phyloP scores from a whole-genome alignment of 805 yeast species.

The Wickerhamiella dianesei region DNA sequence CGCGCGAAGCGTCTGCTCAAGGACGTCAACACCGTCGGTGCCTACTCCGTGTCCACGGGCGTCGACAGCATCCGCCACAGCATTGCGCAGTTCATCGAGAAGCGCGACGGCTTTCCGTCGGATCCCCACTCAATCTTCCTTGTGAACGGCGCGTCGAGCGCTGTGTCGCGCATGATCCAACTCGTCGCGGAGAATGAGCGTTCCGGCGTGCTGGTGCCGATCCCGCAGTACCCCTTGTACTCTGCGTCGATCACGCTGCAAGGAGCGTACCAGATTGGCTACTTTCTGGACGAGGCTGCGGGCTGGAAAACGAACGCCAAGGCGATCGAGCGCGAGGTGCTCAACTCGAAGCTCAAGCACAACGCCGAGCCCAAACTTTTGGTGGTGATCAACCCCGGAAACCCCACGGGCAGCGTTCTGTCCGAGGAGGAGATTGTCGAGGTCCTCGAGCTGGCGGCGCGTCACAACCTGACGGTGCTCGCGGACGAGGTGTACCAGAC shows the following conservation, averaged over 20 bases:
- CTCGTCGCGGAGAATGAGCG: constrained; percentile 51
- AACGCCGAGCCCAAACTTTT: constrained; percentile 61
- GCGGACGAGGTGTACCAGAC: constrained; percentile 99
- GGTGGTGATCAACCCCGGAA: constrained; percentile 95
- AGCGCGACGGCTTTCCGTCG: constrained; percentile 65
- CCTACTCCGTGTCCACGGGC: constrained; percentile 92
- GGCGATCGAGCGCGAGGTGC: constrained; percentile 44
- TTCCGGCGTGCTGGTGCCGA: constrained; percentile 75
- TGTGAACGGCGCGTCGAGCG: constrained; percentile 91
- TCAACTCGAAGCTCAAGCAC: constrained; percentile 31
- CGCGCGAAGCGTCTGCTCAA: constrained; percentile 53
- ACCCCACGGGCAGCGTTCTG: constrained; percentile 90
- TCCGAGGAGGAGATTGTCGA: constrained; percentile 51
- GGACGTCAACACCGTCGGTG: constrained; percentile 75
- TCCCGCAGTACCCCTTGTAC: constrained; percentile 95
- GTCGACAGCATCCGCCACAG: constrained; percentile 54
- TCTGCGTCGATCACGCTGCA: constrained; percentile 87
- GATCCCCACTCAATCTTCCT: constrained; percentile 62
- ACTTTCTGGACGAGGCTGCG: constrained; percentile 64
- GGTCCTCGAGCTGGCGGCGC: constrained; percentile 68
- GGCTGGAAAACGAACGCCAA: constrained; percentile 74
- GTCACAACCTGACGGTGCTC: constrained; percentile 68
- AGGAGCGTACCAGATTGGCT: constrained; percentile 72
- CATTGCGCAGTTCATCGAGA: constrained; percentile 65
- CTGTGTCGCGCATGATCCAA: constrained; percentile 67